phyloP scores from a whole-genome alignment of 2,329 filamentous ascomycete genomes.

The Diaporthe vaccinii region DNA sequence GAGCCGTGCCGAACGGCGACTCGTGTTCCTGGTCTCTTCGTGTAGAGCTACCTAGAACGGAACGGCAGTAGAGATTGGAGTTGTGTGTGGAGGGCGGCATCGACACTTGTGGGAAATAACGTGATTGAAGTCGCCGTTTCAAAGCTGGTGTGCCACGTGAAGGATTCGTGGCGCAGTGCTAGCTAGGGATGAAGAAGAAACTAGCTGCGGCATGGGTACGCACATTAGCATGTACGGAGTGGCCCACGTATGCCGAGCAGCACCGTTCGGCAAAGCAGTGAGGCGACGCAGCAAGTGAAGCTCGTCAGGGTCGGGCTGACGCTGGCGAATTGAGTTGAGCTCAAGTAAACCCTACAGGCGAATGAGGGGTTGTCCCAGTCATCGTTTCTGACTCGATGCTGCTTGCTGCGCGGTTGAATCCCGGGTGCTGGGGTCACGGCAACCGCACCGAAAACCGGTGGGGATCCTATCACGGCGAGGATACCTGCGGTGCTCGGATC shows the following conservation, averaged over 20 bases:
- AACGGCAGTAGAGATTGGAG: not conserved
- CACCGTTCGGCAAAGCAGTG: not conserved
- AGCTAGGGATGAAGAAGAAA: no score
- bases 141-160: not conserved
- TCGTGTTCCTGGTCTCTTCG: not conserved
- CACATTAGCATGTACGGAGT: not conserved
- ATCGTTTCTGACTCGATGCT: not conserved
- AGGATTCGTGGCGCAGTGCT: no score
- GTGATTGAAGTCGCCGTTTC: not conserved
- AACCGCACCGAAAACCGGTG: slow-evolving; percentile 1
- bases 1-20: not conserved
- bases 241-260: not conserved
- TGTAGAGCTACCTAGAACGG: not conserved
- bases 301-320: no score
- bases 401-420: not conserved
- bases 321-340: not conserved
- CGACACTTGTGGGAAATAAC: not conserved
- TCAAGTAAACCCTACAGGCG: not conserved
- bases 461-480: not conserved
- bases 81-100: not conserved
- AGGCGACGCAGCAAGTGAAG: not conserved
- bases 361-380: not conserved
- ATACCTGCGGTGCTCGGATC: not conserved
- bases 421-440: not conserved
- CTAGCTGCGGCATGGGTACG: no score